These are phyloP conservation scores for Taxillus chinensis DNA, from an alignment of 164 flowering plant species.

Conservation along the genomic window DNA sequence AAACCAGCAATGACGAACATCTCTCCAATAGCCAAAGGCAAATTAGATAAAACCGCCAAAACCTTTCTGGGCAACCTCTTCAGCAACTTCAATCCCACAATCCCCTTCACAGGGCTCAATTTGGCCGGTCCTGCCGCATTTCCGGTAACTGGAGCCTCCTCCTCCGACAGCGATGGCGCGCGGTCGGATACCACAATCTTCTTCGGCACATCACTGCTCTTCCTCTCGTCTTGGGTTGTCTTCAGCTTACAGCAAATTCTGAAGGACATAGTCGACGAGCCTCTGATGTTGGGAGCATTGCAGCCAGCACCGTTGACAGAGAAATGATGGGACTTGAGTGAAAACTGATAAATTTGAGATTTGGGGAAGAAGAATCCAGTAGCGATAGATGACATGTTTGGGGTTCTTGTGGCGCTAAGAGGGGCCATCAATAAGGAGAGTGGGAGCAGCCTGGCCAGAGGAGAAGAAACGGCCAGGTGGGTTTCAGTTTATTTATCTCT, in stretches of 20 bases:
- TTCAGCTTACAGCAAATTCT: constrained; percentile 31
- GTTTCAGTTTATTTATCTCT: constrained; percentile 12
- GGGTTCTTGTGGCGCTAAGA: constrained; percentile 22
- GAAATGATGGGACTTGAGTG: constrained; percentile 4
- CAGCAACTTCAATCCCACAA: constrained; percentile 16
- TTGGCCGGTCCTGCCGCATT: constrained; percentile 14
- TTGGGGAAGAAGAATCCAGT: constrained; percentile 9
- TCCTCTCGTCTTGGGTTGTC: constrained; percentile 18
- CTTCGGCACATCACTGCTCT: constrained; percentile 20
- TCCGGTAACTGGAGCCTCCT: constrained; percentile 5
- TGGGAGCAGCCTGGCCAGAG: neutral
- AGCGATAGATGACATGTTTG: constrained; percentile 3
- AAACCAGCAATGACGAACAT: constrained; percentile 74
- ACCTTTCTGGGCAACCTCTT: constrained; percentile 48
- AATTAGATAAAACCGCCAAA: constrained; percentile 54
- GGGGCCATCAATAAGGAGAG: constrained; percentile 21
- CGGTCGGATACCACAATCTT: constrained; percentile 39
- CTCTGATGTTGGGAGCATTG: constrained; percentile 5
- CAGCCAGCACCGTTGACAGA: constrained; percentile 7
- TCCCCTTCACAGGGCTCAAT: constrained; percentile 4
- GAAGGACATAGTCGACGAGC: neutral
- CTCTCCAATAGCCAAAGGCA: constrained; percentile 85
- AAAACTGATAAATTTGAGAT: constrained; percentile 12
- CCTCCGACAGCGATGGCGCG: constrained; percentile 43
- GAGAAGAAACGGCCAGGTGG: constrained; percentile 10